phyloP scores from a whole-genome alignment of 495 filamentous ascomycete genomes.

The Talaromyces stipitatus region DNA sequence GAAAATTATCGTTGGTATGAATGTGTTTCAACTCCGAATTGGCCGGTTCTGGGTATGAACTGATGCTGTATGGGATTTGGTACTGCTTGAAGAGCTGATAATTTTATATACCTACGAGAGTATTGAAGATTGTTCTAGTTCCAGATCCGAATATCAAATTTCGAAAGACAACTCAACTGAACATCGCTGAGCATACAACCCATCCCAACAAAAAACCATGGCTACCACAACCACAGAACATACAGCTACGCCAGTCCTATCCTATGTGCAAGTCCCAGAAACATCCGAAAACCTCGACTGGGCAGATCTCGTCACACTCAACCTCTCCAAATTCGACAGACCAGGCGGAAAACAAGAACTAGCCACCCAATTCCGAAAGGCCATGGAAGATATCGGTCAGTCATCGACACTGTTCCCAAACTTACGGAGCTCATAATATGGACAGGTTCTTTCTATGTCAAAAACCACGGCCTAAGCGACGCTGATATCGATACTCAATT shows the following conservation, averaged over 20 bases:
- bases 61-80: too few relatives aligned
- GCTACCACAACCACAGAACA: not conserved
- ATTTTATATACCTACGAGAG: too few relatives aligned
- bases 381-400: conserved; percentile 26
- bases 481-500: conserved; percentile 51
- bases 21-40: too few relatives aligned
- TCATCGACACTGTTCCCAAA: not conserved
- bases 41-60: too few relatives aligned
- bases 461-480: conserved; percentile 45
- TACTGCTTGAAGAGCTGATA: too few relatives aligned
- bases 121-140: too few relatives aligned
- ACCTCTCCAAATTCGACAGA: conserved; percentile 38
- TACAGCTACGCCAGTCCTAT: not conserved
- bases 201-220: not conserved
- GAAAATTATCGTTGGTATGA: too few relatives aligned
- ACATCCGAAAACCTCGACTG: conserved; percentile 15
- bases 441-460: conserved; percentile 45
- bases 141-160: not conserved
- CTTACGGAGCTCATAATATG: not conserved
- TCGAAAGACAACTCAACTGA: not conserved
- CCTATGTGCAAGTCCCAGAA: not conserved
- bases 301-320: conserved; percentile 46
- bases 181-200: not conserved
- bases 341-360: conserved; percentile 43
- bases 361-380: conserved; percentile 42